Base-by-base conservation (phyloP, 495 filamentous ascomycete species). In the Penicillium psychrofluorescens region DNA sequence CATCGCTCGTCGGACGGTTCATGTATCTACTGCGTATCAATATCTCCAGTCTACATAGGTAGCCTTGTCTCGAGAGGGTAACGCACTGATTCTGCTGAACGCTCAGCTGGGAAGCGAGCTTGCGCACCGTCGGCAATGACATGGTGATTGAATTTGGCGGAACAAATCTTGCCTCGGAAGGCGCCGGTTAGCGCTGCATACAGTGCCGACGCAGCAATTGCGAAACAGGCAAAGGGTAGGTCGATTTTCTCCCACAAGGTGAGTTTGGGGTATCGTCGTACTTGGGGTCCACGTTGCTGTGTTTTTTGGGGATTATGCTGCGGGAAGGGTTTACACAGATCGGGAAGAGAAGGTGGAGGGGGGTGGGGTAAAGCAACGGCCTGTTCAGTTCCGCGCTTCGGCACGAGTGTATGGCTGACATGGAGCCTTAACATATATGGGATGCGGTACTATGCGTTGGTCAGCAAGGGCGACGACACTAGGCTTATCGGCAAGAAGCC, bases 161-260 rank as follows among this genome's bases (percentile, higher is more conserved):
- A 50, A 13, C 62, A 63, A 29, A 37, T 53, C 29, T 63, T 52
- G 7, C 68, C 64, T 8, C 70, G 61, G 36, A 74, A 72, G 0
- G 58, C 40, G 6, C 59, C 71, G 1, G 59, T 61, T 32, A 74
- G 40, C 36, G 54, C 43, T 16, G 49, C 56, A 33, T 57, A 61
- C 7, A 72, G 36, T 40, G n/a, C 45, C 41, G 14, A 48, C 54
- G 2, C 54, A 22, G 8, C 2, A 22, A 61, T 10, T 7, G 50
- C 48, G 7, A 67, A 22, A 8, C 58, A 43, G 11, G 38, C 44
- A 14, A 60, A 44, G 16, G 59, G 44, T 5, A 64, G 35, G 30
- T 63, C 60, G 11, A 43, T 48, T 37, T 56, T 67, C 45, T 74
- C 70, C 66, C 62, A 62, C 29, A 69, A 43, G 12, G 63, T 57